Base-by-base conservation (phyloP, 371 early-diverging fungal genomes). In the Lichtheimia ornata region DNA sequence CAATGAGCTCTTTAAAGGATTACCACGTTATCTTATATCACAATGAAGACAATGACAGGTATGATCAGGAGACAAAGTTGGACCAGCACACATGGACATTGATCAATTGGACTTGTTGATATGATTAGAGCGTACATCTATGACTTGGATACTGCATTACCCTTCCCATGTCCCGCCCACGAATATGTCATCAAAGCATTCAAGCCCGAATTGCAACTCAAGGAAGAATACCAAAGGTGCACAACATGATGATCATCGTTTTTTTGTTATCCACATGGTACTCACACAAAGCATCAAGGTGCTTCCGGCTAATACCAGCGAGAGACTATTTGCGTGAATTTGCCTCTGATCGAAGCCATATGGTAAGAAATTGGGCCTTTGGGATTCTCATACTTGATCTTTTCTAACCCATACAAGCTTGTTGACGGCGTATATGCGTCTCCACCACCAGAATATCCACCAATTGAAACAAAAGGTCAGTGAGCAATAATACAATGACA, bases 261-360 rank as follows among this genome's bases (percentile, higher is more conserved):
- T 44, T 13, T 20, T 6, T n/a, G 14, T 18, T 11, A 53, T 25
- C 45, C n/a, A 15, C 14, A 17, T 14, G 15, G 2, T 35, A 11
- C 35, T 35, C 35, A 35, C 9, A 35, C 2, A 4, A 64, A 50
- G 47, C 5, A 25, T 13, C 14, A 27, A 67, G 76, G 59, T 63
- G n/a, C 35, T 76, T 74, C 56, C 74, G 80, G 13, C n/a, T 74
- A 25, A 58, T 79, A 12, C 72, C 73, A 14, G 77, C 74, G 2
- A 50, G 45, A 12, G 43, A 44, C 5, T 79, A 71, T 58, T 35
- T 79, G 22, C 35, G 50, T 1, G 45, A 59, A 4, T 79, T 79
- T 66, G 67, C 71, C 14, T 76, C 76, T 6, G 79, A 79, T 54
- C 50, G 79, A 57, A 70, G 66, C 11, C 79, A 79, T 43, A 79